Base-by-base conservation (phyloP, 2,329 filamentous ascomycete genomes). In the Achaetomium macrosporum region DNA sequence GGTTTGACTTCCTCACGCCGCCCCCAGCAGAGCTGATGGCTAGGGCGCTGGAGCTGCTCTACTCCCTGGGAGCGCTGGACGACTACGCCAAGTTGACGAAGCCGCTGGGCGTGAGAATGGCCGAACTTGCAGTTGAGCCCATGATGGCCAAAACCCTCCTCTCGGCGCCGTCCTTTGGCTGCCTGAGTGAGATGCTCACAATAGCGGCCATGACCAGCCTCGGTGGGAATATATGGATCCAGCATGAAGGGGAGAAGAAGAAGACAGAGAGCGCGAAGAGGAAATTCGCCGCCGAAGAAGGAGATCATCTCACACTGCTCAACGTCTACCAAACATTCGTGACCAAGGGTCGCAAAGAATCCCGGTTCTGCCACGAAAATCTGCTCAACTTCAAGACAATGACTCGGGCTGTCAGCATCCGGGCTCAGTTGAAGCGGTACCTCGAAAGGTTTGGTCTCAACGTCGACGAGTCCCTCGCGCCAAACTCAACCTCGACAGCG, bases 141-240 rank as follows among this genome's bases (percentile, higher is more conserved):
- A 96, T 96, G 90, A 93, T 96, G 80, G 89, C 87, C 7, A 95
- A 92, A 70, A 88, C 87, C 0, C 76, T 96, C 5, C 81, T 97
- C 9, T 82, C 84, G 16, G 87, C 91, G 0, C 73, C 82, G 5
- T 76, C 78, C 0, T 95, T 96, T 69, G 78, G 77, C 36, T 96
- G 91, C 61, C 72, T 95, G 12, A 85, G 82, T 65, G 92, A 96
- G 68, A 87, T 97, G 48, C 77, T 97, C 25, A 90, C 85, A 2
- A 95, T 97, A 59, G 90, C 92, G 6, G 91, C 93, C 15, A 97
- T 99, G 92, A 88, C 89, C 33, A 93, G 85, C 57, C 74, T 95
- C 0, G 88, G 91, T 55, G 88, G 89, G 5, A 85, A 81, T 42
- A 78, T 95, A 0, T 97, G 90, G 85, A 82, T 96, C 57, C 79